A percentile compares a stretch with the other conserved stretches of the same genome.
Conservation (phyloP, 2,329 filamentous ascomycete genomes). For the Botryotinia globosa region DNA sequence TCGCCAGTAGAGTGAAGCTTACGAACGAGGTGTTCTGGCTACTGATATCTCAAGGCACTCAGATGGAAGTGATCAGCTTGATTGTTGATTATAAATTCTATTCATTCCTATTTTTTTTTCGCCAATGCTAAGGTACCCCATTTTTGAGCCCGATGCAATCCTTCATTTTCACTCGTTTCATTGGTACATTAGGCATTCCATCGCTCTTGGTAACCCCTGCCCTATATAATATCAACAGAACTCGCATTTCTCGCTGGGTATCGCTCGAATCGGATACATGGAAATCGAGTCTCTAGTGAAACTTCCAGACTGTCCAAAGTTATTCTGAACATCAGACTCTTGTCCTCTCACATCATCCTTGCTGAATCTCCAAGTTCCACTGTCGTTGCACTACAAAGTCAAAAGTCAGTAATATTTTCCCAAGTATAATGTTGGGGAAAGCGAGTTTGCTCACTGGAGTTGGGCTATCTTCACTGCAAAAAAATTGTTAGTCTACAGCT, state of each 20-base stretch:
- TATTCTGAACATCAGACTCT: constrained; percentile 28
- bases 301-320: constrained; percentile 28
- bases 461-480: background rate
- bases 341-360: constrained; percentile 28
- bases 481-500: background rate
- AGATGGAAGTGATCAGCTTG: background rate
- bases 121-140: background rate
- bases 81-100: background rate
- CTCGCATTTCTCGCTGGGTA: constrained; percentile 27
- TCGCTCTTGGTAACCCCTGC: background rate
- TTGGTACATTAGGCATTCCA: background rate
- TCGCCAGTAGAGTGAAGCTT: background rate
- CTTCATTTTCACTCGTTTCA: background rate
- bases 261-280: constrained; percentile 27
- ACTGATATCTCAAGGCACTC: background rate
- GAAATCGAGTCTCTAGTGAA: constrained; percentile 17
- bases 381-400: constrained; percentile 24
- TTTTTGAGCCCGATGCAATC: background rate
- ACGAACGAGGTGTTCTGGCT: background rate
- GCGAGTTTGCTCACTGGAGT: background rate
- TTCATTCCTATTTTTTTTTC: background rate
- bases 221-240: constrained; percentile 25
- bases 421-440: background rate
- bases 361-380: constrained; percentile 27
- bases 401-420: background rate